phyloP scores from a whole-genome alignment of 768 basidiomycete genomes.

The Podaxis carcinomalis region DNA sequence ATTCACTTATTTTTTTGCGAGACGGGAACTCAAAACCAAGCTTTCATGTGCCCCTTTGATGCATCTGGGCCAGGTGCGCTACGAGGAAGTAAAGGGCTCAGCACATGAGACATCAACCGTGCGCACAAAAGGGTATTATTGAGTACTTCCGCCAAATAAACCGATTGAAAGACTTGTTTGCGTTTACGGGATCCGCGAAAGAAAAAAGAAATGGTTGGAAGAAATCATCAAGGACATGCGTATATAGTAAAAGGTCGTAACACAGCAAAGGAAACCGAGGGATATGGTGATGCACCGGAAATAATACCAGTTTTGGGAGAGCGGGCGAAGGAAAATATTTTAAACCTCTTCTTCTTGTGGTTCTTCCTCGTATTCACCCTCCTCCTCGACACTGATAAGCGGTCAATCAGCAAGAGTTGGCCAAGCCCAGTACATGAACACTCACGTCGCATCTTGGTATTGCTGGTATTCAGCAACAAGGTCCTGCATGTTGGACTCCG shows the following conservation, averaged over 20 bases:
- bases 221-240: slow-evolving; percentile 33
- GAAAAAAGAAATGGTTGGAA: slow-evolving; percentile 21
- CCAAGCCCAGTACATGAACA: slow-evolving; percentile 15
- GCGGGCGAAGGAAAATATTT: background rate
- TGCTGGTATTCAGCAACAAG: slow-evolving; percentile 97
- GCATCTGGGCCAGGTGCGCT: too few relatives aligned
- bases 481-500: slow-evolving; percentile 99
- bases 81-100: background rate
- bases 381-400: slow-evolving; percentile 68
- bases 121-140: slow-evolving; percentile 9
- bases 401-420: background rate
- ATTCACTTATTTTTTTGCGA: background rate
- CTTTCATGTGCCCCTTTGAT: too few relatives aligned
- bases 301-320: slow-evolving; percentile 26
- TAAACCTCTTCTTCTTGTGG: slow-evolving; percentile 43
- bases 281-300: slow-evolving; percentile 12
- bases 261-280: slow-evolving; percentile 15
- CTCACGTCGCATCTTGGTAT: slow-evolving; percentile 91
- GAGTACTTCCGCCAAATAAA: slow-evolving; percentile 6
- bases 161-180: slow-evolving; percentile 18
- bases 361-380: slow-evolving; percentile 88
- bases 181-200: slow-evolving; percentile 29
- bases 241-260: slow-evolving; percentile 27
- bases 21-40: too few relatives aligned
- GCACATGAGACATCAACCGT: background rate